Evolutionary conservation across 371 early-diverging fungal genomes (phyloP).

Genomic region (Batkoa obscura): DNA sequence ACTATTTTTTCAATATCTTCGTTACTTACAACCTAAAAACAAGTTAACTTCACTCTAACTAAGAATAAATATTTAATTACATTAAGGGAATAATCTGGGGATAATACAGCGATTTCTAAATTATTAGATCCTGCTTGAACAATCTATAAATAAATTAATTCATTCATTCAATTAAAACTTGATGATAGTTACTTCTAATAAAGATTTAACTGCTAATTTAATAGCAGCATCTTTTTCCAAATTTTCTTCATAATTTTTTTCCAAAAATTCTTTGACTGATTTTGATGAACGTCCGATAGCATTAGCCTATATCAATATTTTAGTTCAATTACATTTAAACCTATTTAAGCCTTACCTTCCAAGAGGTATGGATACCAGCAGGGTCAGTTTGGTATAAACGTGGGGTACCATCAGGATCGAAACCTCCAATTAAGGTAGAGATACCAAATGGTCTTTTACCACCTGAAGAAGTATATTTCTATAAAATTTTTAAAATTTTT

Average conservation of each 20-base stretch:
- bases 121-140: conserved; percentile 98
- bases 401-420: conserved; percentile 61
- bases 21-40: conserved; percentile 36
- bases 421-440: conserved; percentile 91
- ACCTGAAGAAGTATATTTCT: conserved; percentile 98
- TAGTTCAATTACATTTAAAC: too few species aligned
- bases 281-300: conserved; percentile 92
- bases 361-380: conserved; percentile 96
- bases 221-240: conserved; percentile 59
- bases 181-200: conserved; percentile 49
- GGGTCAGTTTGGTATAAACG: conserved; percentile 97
- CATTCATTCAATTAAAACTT: not conserved
- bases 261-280: conserved; percentile 92
- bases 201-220: conserved; percentile 77
- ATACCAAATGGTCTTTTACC: conserved; percentile 99
- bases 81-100: conserved; percentile 38
- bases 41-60: not conserved
- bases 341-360: conserved; percentile 84
- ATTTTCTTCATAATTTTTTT: conserved; percentile 85
- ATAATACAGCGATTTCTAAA: conserved; percentile 91
- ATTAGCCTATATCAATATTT: conserved; percentile 37
- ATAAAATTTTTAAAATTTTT: conserved; percentile 3
- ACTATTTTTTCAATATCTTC: conserved; percentile 59
- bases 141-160: conserved; percentile 23
- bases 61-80: too few species aligned